Conservation (phyloP, 148 eudicot species). For the Cornus suecica region DNA sequence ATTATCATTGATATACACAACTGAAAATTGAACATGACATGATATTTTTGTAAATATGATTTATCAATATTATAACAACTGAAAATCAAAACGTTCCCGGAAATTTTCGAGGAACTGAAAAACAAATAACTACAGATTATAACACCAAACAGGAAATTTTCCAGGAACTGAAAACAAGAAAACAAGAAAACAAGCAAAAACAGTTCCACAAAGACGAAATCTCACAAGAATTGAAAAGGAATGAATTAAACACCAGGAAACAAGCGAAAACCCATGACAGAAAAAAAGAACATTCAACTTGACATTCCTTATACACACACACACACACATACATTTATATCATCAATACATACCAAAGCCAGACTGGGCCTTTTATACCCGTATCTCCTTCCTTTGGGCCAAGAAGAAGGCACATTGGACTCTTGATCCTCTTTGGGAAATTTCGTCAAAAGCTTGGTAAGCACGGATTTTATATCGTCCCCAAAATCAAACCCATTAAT, state of each 20-base stretch:
- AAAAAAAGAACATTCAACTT: no score
- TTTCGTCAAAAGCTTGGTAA: constrained; percentile 46
- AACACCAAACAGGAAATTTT: no score
- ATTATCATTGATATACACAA: no score
- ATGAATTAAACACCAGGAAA: background rate
- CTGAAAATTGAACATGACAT: no score
- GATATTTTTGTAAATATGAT: no score
- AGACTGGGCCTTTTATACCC: constrained; percentile 70
- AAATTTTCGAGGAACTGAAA: no score
- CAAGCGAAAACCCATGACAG: background rate
- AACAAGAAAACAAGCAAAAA: constrained; percentile 16
- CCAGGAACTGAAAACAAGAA: background rate
- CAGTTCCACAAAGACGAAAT: background rate
- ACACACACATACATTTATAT: no score
- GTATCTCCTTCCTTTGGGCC: constrained; percentile 45
- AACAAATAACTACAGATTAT: background rate
- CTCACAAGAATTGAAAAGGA: background rate
- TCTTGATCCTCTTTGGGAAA: constrained; percentile 49
- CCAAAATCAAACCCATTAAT: constrained; percentile 65
- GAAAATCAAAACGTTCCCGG: no score
- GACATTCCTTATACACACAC: no score
- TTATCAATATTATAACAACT: no score
- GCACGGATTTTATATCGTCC: constrained; percentile 65
- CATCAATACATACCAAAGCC: constrained; percentile 61
- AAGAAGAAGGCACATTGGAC: constrained; percentile 36